Percentiles rank a stretch among this genome's conserved stretches.
phyloP scores from a whole-genome alignment of 345 rosid genomes.

The Eucalyptus globulus region DNA sequence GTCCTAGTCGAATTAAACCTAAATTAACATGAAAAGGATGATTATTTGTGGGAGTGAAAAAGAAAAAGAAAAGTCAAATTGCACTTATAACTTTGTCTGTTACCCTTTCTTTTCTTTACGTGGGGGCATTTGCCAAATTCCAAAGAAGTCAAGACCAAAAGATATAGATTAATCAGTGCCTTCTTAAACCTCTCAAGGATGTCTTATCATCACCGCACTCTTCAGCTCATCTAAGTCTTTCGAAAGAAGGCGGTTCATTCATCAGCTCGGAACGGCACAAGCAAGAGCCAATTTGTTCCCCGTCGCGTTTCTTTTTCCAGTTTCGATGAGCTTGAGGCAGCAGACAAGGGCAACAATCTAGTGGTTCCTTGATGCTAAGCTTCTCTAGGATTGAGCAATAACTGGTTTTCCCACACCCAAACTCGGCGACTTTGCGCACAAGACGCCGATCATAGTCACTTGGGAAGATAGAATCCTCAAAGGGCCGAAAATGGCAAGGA shows the following conservation, averaged over 20 bases:
- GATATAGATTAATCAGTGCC: not conserved
- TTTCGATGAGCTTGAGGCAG: not conserved
- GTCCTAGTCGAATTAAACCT: not conserved
- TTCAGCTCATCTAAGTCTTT: not conserved
- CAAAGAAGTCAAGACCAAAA: not conserved
- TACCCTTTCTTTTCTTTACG: not conserved
- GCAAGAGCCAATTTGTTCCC: not conserved
- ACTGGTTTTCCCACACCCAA: not conserved
- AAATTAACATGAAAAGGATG: not conserved
- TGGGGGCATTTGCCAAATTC: not conserved
- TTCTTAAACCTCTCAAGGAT: not conserved
- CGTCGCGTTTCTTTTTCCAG: not conserved
- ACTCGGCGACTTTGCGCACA: not conserved
- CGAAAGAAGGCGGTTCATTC: not conserved
- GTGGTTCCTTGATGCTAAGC: not conserved
- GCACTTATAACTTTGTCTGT: not conserved
- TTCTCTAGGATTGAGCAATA: not conserved
- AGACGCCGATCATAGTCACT: not conserved
- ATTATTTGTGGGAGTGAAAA: not conserved
- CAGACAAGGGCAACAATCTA: not conserved
- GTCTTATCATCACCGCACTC: not conserved
- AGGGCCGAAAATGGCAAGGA: not conserved
- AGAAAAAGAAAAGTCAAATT: not conserved
- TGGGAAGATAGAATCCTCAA: not conserved
- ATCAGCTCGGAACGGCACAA: not conserved